Percentiles rank a stretch among this genome's conserved stretches.
Conservation (phyloP, 2,329 filamentous ascomycete species). For the Phaeophleospora eucalypticola region DNA sequence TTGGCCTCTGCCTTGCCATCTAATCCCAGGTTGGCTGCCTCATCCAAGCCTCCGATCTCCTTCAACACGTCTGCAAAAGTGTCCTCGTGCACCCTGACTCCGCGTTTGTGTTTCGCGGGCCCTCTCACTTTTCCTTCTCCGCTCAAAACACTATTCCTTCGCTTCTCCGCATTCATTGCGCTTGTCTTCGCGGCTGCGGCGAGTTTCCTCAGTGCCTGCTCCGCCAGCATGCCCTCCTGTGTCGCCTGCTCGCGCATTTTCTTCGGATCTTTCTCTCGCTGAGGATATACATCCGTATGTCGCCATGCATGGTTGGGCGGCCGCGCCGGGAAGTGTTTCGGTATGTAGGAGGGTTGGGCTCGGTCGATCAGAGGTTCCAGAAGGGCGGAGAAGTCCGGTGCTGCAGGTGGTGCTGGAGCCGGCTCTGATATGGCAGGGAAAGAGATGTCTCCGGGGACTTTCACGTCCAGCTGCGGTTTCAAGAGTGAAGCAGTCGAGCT, state of each 20-base stretch:
- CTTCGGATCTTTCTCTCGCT: slow-evolving; percentile 57
- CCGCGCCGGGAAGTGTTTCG: slow-evolving; percentile 57
- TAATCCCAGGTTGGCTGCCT: slow-evolving; percentile 31
- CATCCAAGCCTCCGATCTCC: slow-evolving; percentile 37
- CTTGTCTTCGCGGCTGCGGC: slow-evolving; percentile 48
- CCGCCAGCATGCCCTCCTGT: slow-evolving; percentile 61
- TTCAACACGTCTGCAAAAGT: slow-evolving; percentile 49
- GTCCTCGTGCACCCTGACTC: slow-evolving; percentile 42
- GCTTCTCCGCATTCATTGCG: slow-evolving; percentile 41
- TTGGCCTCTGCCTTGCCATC: slow-evolving; percentile 24
- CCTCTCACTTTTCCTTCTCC: slow-evolving; percentile 25
- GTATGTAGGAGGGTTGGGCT: slow-evolving; percentile 51
- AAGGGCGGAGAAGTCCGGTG: slow-evolving; percentile 44
- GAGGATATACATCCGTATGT: slow-evolving; percentile 55
- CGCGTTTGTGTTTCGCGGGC: slow-evolving; percentile 27
- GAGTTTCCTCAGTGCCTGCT: slow-evolving; percentile 61
- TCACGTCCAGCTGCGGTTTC: slow-evolving; percentile 38
- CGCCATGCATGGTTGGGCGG: slow-evolving; percentile 63
- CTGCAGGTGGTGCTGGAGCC: slow-evolving; percentile 37
- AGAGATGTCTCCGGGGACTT: slow-evolving; percentile 31
- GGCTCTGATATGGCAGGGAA: slow-evolving; percentile 41
- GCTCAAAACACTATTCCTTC: slow-evolving; percentile 34
- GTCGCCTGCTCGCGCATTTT: slow-evolving; percentile 56
- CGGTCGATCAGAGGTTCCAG: slow-evolving; percentile 51
- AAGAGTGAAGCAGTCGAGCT: slow-evolving; percentile 37